phyloP scores from a whole-genome alignment of 164 flowering plant species.

The Tetrastigma voinierianum region DNA sequence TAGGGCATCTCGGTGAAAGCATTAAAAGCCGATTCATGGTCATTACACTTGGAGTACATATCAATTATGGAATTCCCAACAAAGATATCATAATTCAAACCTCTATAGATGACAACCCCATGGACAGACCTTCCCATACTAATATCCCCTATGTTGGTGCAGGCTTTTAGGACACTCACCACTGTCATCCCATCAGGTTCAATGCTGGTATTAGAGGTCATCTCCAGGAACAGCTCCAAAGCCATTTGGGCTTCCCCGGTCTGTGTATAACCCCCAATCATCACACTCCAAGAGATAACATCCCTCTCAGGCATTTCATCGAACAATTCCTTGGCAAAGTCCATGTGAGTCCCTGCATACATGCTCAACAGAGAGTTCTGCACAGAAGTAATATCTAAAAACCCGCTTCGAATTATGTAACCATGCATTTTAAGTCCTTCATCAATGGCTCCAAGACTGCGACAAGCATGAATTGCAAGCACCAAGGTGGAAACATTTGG shows the following conservation, averaged over 20 bases:
- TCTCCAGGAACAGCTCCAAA: slow-evolving; percentile 44
- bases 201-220: slow-evolving; percentile 32
- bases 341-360: slow-evolving; percentile 37
- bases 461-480: slow-evolving; percentile 58
- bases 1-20: slow-evolving; percentile 53
- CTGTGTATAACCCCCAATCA: slow-evolving; percentile 61
- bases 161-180: slow-evolving; percentile 65
- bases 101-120: slow-evolving; percentile 42
- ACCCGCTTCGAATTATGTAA: slow-evolving; percentile 54
- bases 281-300: slow-evolving; percentile 79
- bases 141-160: slow-evolving; percentile 32
- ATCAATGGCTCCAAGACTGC: slow-evolving; percentile 16
- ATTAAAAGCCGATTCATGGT: slow-evolving; percentile 41
- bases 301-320: slow-evolving; percentile 77
- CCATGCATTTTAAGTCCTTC: slow-evolving; percentile 54
- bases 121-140: slow-evolving; percentile 46
- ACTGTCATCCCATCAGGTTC: slow-evolving; percentile 54
- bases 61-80: slow-evolving; percentile 73
- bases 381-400: slow-evolving; percentile 36
- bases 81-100: slow-evolving; percentile 54
- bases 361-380: slow-evolving; percentile 62
- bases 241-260: slow-evolving; percentile 37
- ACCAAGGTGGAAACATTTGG: slow-evolving; percentile 68
- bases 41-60: slow-evolving; percentile 61
- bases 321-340: slow-evolving; percentile 46